A percentile compares a stretch with the other conserved stretches of the same genome.
Evolutionary conservation across 371 early-diverging fungal genomes (phyloP).

Genomic region (Mortierella sp.): DNA sequence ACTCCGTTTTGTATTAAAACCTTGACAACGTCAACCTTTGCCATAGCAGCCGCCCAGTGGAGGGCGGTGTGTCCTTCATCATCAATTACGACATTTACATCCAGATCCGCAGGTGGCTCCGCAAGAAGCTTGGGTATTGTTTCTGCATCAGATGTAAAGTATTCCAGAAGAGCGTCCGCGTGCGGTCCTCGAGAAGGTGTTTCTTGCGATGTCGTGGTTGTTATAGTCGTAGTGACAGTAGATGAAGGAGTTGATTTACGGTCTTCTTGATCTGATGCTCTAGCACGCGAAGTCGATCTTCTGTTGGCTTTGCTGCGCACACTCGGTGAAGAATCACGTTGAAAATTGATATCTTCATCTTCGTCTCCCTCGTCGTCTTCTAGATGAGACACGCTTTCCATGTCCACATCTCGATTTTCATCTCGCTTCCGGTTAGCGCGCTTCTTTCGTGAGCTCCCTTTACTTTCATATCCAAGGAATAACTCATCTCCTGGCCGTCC

Average conservation of each 20-base stretch:
- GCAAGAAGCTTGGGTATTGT: slow-evolving; percentile 66
- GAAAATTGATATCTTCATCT: slow-evolving; percentile 4
- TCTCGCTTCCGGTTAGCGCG: background rate
- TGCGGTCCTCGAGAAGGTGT: slow-evolving; percentile 15
- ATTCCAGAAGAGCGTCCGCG: slow-evolving; percentile 62
- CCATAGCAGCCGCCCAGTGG: slow-evolving; percentile 97
- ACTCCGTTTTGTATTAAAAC: slow-evolving; percentile 82
- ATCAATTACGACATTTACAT: slow-evolving; percentile 89
- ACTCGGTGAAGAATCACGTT: slow-evolving; percentile 25
- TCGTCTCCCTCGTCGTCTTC: slow-evolving; percentile 27
- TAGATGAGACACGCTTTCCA: slow-evolving; percentile 22
- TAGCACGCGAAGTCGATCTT: slow-evolving; percentile 17
- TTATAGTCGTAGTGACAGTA: slow-evolving; percentile 7
- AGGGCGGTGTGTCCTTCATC: slow-evolving; percentile 95
- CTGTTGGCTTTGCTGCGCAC: slow-evolving; percentile 19
- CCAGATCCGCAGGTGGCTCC: slow-evolving; percentile 68
- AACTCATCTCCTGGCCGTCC: slow-evolving; percentile 46
- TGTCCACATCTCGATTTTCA: slow-evolving; percentile 26
- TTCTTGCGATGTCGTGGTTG: slow-evolving; percentile 8
- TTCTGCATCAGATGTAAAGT: slow-evolving; percentile 69
- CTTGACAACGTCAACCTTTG: slow-evolving; percentile 79
- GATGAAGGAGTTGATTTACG: slow-evolving; percentile 34
- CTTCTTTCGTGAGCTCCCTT: background rate
- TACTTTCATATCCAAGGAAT: slow-evolving; percentile 27
- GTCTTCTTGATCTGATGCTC: slow-evolving; percentile 36